Evolutionary conservation across 495 filamentous ascomycete genomes (phyloP).

Genomic region (Aspergillus indologenus): DNA sequence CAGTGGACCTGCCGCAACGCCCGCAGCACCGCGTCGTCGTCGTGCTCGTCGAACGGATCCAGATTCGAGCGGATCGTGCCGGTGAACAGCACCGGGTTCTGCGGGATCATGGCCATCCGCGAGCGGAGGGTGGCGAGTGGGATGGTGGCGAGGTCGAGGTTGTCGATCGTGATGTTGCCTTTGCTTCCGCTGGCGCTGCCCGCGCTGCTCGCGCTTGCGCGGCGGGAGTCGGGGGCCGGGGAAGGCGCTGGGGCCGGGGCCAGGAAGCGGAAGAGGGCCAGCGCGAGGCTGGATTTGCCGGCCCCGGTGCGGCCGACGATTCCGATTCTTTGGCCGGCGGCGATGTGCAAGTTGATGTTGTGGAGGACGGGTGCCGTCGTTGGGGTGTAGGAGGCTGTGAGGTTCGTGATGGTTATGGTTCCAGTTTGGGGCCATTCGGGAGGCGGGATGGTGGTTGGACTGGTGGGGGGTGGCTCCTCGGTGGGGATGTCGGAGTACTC

Average conservation of each 20-base stretch:
- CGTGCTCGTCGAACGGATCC: constrained; percentile 57
- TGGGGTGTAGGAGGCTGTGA: background rate
- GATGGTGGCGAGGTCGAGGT: constrained; percentile 46
- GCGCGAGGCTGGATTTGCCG: constrained; percentile 39
- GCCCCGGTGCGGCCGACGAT: constrained; percentile 53
- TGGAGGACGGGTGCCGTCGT: constrained; percentile 45
- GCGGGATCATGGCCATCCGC: constrained; percentile 49
- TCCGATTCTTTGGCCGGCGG: constrained; percentile 39
- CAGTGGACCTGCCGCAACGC: constrained; percentile 66
- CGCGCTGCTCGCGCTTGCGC: too few species aligned
- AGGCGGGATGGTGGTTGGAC: background rate
- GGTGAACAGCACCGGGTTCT: constrained; percentile 49
- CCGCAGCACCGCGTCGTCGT: constrained; percentile 59
- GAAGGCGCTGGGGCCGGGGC: too few species aligned
- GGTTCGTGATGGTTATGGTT: background rate
- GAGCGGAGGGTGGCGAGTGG: constrained; percentile 41
- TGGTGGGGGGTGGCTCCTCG: constrained; percentile 36
- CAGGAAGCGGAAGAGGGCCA: constrained; percentile 49
- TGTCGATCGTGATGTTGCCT: constrained; percentile 48
- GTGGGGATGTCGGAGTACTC: constrained; percentile 65
- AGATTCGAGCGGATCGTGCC: constrained; percentile 53
- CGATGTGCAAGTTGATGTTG: constrained; percentile 26
- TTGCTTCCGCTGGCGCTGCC: too few species aligned
- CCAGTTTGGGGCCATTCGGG: background rate
- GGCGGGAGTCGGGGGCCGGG: too few species aligned